These are phyloP conservation scores for Telopea speciosissima DNA, from an alignment of 177 flowering plant species.

Conservation along the genomic window DNA sequence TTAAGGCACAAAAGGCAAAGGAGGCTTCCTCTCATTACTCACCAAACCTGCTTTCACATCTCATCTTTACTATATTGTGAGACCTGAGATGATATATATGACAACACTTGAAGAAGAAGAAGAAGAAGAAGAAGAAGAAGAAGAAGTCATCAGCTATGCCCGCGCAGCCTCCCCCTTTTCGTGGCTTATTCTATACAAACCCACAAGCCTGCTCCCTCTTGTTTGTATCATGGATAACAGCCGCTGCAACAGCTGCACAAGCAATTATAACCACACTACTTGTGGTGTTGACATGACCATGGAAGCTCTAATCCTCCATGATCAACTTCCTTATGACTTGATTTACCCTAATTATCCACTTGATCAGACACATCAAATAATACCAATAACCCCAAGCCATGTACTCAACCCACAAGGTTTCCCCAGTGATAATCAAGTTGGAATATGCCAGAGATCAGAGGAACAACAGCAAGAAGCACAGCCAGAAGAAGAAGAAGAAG, in stretches of 20 bases:
- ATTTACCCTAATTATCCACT: conserved; percentile 7
- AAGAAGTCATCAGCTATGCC: too few relatives aligned
- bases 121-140: too few relatives aligned
- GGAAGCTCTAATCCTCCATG: conserved; percentile 27
- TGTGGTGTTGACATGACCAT: conserved; percentile 26
- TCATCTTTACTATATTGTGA: conserved; percentile 10
- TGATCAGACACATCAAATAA: conserved; percentile 13
- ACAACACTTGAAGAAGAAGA: background rate
- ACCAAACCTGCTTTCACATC: conserved; percentile 11
- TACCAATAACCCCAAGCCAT: background rate
- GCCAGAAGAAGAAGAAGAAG: conserved; percentile 51
- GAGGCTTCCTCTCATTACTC: conserved; percentile 10
- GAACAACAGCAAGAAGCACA: conserved; percentile 38
- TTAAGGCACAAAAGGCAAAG: conserved; percentile 1
- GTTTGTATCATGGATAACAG: conserved; percentile 28
- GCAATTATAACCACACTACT: conserved; percentile 11
- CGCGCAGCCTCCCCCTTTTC: background rate
- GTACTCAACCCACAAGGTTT: background rate
- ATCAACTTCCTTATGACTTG: conserved; percentile 13
- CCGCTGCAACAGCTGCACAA: conserved; percentile 19
- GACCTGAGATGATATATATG: background rate
- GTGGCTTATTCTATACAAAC: background rate
- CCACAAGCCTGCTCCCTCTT: background rate
- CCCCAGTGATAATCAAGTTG: background rate
- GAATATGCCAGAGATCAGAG: conserved; percentile 2